Conservation (phyloP, 768 basidiomycete genomes). For the Mycena latifolia region DNA sequence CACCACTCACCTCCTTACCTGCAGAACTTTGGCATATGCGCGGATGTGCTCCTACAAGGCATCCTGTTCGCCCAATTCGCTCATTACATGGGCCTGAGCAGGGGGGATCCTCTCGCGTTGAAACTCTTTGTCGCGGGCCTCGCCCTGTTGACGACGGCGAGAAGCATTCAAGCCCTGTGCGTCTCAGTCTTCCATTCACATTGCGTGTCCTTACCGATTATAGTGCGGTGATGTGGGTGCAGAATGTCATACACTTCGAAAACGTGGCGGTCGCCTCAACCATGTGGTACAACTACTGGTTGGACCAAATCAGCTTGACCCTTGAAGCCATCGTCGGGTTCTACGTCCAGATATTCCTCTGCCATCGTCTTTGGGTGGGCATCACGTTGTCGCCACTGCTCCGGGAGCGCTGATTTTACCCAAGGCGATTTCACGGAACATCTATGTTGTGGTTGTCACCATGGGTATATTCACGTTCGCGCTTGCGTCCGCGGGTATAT, state of each 20-base stretch:
- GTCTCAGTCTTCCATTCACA: background rate
- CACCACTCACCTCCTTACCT: background rate
- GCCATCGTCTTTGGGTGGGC: background rate
- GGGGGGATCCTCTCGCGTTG: background rate
- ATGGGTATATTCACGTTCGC: background rate
- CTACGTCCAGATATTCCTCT: background rate
- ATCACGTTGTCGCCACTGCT: no score
- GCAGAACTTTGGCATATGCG: background rate
- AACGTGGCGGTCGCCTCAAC: background rate
- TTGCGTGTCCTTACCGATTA: background rate
- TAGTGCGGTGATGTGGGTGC: background rate
- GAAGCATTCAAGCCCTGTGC: background rate
- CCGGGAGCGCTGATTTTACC: no score
- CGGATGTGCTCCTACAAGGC: background rate
- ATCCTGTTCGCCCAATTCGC: background rate
- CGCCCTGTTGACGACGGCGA: background rate
- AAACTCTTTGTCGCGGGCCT: background rate
- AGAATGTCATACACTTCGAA: background rate
- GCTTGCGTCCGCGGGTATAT: background rate
- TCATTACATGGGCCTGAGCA: background rate
- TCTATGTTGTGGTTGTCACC: background rate
- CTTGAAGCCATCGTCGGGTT: background rate
- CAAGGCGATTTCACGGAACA: background rate
- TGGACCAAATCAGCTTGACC: background rate
- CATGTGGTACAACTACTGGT: background rate